Conservation (phyloP, 1,284 basidiomycete species). For the Ustilago cynodontis region DNA sequence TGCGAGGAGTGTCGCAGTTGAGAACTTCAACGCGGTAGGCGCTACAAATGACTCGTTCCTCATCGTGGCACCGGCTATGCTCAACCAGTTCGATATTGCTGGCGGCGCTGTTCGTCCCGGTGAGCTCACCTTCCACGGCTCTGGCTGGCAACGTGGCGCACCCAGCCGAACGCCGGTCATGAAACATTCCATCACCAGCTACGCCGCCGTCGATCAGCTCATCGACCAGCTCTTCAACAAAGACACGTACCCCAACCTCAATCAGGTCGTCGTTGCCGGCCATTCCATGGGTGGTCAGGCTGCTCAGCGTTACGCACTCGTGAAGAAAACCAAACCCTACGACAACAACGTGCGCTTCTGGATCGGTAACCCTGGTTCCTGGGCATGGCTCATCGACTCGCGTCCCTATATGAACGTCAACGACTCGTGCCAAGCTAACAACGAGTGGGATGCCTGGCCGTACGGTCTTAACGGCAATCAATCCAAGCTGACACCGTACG, state of each 20-base stretch:
- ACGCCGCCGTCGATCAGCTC: conserved; percentile 58
- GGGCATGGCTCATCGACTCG: conserved; percentile 59
- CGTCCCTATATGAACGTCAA: conserved; percentile 50
- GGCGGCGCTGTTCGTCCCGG: conserved; percentile 50
- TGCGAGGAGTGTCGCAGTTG: conserved; percentile 41
- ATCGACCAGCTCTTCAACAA: conserved; percentile 54
- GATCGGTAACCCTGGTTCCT: conserved; percentile 61
- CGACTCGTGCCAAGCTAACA: conserved; percentile 30
- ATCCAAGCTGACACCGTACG: conserved; percentile 44
- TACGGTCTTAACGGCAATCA: conserved; percentile 63
- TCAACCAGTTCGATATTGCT: conserved; percentile 36
- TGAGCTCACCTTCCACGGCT: conserved; percentile 43
- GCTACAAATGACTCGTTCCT: conserved; percentile 42
- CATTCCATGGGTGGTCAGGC: conserved; percentile 64
- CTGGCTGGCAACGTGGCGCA: conserved; percentile 58
- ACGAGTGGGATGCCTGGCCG: conserved; percentile 60
- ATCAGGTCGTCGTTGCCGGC: conserved; percentile 62
- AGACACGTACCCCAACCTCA: conserved; percentile 59
- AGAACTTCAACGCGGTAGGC: conserved; percentile 33
- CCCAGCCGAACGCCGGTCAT: conserved; percentile 51
- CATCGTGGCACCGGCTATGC: conserved; percentile 42
- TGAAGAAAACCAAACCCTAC: conserved; percentile 51
- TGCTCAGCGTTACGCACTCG: conserved; percentile 55
- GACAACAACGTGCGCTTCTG: conserved; percentile 61
- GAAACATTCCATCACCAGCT: conserved; percentile 40